These are phyloP conservation scores for Thalia dealbata DNA, from an alignment of 176 grass and related monocot species.

Conservation along the genomic window DNA sequence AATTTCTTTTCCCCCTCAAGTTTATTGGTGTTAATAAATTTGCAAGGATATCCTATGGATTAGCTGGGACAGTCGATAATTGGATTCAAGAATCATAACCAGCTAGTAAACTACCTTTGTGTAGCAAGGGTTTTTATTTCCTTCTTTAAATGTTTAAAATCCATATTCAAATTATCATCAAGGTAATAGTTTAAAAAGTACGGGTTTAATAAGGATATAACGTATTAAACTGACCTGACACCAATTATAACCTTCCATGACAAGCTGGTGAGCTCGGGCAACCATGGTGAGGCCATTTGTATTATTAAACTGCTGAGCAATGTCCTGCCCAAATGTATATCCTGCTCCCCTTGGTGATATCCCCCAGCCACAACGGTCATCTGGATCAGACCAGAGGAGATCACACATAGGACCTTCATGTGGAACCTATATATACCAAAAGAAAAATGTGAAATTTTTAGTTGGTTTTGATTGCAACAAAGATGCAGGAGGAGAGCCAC, in stretches of 20 bases:
- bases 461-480: no score
- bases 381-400: conserved; percentile 14
- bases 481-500: no score
- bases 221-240: not conserved
- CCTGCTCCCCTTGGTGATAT: conserved; percentile 12
- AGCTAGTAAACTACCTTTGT: not conserved
- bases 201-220: not conserved
- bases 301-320: conserved; percentile 8
- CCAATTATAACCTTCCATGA: conserved; percentile 9
- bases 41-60: no score
- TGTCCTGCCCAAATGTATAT: conserved; percentile 10
- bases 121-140: no score
- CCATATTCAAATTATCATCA: no score
- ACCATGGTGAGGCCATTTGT: conserved; percentile 4
- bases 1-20: not conserved
- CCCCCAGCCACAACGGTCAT: conserved; percentile 8
- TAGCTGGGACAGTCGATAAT: no score
- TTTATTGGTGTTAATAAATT: no score
- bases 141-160: no score
- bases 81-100: not conserved
- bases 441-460: not conserved
- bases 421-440: not conserved
- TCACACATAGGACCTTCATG: conserved; percentile 16
- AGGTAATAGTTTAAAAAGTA: not conserved
- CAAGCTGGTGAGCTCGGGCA: conserved; percentile 6